These are phyloP conservation scores for Streptanthus diversifolius DNA, from an alignment of 345 rosid species.

Conservation along the genomic window DNA sequence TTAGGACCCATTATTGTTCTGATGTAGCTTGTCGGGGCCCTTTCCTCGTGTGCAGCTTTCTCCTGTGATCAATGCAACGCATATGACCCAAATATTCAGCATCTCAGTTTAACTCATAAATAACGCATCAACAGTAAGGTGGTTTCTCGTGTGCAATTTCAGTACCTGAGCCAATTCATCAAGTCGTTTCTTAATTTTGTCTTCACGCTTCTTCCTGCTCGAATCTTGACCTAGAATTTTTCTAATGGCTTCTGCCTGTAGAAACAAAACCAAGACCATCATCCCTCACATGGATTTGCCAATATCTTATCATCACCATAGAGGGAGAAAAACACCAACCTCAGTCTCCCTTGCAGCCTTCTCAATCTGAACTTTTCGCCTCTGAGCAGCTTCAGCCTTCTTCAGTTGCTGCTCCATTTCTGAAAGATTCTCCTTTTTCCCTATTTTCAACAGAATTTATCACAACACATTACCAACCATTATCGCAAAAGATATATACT, in stretches of 20 bases:
- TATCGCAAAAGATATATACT: not conserved
- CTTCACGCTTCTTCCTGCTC: slow-evolving; percentile 81
- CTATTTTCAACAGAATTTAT: slow-evolving; percentile 33
- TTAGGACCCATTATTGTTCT: slow-evolving; percentile 67
- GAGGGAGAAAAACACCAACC: slow-evolving; percentile 46
- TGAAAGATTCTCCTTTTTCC: slow-evolving; percentile 81
- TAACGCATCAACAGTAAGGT: not conserved
- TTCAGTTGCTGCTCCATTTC: slow-evolving; percentile 83
- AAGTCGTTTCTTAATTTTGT: slow-evolving; percentile 67
- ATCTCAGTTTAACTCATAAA: not conserved
- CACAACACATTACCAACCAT: slow-evolving; percentile 1
- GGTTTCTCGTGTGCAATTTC: not conserved
- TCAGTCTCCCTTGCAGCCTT: slow-evolving; percentile 84
- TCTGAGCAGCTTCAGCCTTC: slow-evolving; percentile 92
- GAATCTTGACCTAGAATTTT: slow-evolving; percentile 98
- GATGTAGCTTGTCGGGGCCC: slow-evolving; percentile 46
- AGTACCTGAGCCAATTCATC: slow-evolving; percentile 86
- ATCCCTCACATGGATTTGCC: not conserved
- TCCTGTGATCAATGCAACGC: slow-evolving; percentile 42
- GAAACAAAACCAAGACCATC: slow-evolving; percentile 12
- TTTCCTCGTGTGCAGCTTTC: slow-evolving; percentile 60
- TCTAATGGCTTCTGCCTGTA: slow-evolving; percentile 84
- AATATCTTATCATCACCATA: not conserved
- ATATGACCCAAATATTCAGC: slow-evolving; percentile 4
- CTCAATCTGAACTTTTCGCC: slow-evolving; percentile 81